phyloP scores from a whole-genome alignment of 768 basidiomycete genomes.

The Rhizopogon vulgaris region DNA sequence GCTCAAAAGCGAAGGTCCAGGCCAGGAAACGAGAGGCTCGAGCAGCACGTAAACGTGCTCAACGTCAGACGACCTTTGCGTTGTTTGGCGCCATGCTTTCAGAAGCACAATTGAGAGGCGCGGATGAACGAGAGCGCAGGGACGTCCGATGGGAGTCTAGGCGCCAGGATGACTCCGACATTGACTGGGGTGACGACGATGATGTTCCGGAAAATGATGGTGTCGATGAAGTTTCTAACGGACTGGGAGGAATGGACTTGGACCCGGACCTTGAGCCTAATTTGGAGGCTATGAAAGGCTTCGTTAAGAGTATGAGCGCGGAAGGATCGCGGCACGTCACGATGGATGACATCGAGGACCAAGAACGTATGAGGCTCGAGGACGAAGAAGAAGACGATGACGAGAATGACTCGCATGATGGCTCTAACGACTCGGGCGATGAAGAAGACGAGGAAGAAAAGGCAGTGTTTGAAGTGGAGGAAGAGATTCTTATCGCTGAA shows the following conservation, averaged over 20 bases:
- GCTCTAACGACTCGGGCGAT: constrained; percentile 22
- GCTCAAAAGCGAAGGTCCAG: constrained; percentile 18
- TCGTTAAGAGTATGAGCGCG: constrained; percentile 45
- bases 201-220: constrained; percentile 20
- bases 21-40: constrained; percentile 15
- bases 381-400: constrained; percentile 34
- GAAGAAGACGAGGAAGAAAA: constrained; percentile 29
- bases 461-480: constrained; percentile 37
- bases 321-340: constrained; percentile 44
- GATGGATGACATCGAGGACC: constrained; percentile 65
- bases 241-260: constrained; percentile 53
- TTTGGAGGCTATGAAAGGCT: constrained; percentile 44
- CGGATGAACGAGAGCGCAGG: constrained; percentile 20
- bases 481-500: constrained; percentile 37
- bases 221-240: constrained; percentile 23
- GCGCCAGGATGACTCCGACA: constrained; percentile 58
- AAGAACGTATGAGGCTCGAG: constrained; percentile 39
- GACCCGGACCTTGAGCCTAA: constrained; percentile 51
- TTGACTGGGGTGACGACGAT: constrained; percentile 56
- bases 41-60: constrained; percentile 15
- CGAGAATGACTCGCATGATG: constrained; percentile 17
- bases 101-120: constrained; percentile 43
- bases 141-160: constrained; percentile 43
- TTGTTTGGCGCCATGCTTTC: constrained; percentile 49
- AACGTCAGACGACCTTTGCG: constrained; percentile 31